Evolutionary conservation across 352 stramenopile genomes (phyloP).

Genomic region (Phytophthora palmivora): DNA sequence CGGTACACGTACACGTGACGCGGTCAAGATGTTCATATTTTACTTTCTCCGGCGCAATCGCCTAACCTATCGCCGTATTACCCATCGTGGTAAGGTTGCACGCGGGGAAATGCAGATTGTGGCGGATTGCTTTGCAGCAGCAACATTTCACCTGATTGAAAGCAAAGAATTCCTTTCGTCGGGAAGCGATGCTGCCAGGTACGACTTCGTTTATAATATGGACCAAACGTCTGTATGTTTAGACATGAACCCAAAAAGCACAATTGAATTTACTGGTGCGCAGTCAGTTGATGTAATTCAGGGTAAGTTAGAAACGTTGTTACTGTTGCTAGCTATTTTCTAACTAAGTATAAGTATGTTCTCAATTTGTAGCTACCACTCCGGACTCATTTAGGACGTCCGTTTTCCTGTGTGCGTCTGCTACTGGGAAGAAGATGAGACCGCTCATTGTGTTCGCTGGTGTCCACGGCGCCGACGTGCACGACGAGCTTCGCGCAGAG

Average conservation of each 20-base stretch:
- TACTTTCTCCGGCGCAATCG: neutral
- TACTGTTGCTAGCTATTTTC: no score
- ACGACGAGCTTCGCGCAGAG: neutral
- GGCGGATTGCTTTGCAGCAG: neutral
- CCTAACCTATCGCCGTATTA: neutral
- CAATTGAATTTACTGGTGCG: neutral
- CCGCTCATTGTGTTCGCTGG: no score
- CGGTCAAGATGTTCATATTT: neutral
- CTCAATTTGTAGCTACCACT: no score
- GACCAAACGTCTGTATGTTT: neutral
- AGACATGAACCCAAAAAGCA: neutral
- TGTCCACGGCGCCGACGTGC: conserved; percentile 1
- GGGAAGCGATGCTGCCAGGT: neutral
- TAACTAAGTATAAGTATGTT: no score
- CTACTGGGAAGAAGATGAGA: no score
- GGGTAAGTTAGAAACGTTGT: neutral
- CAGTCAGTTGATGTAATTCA: neutral
- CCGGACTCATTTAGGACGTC: no score
- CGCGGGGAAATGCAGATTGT: neutral
- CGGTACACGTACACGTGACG: neutral
- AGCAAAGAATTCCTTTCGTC: neutral
- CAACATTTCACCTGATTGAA: neutral
- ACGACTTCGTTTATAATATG: neutral
- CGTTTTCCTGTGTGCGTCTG: no score
- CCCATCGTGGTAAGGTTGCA: no score